Percentiles rank a stretch among this genome's conserved stretches.
Evolutionary conservation across 768 basidiomycete species (phyloP).

Genomic region (Sarcodon sp.): DNA sequence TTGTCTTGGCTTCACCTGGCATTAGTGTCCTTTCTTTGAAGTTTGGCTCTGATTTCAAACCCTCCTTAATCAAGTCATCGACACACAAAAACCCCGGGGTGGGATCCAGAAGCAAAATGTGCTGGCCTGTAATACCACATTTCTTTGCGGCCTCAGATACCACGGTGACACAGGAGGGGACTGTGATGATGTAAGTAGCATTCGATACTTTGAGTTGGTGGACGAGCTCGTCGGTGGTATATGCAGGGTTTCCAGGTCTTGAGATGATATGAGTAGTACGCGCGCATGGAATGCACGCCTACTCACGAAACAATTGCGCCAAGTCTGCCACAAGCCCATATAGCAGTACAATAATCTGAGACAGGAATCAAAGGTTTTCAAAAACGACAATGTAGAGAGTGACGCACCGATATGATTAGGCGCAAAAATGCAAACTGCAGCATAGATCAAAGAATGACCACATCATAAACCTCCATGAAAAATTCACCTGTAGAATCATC

Average conservation of each 20-base stretch:
- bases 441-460: not conserved
- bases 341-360: conserved; percentile 12
- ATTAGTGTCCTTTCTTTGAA: conserved; percentile 39
- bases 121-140: conserved; percentile 10
- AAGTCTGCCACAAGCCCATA: conserved; percentile 35
- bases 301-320: conserved; percentile 47
- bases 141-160: conserved; percentile 12
- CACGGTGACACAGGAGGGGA: conserved; percentile 11
- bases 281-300: not conserved
- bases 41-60: conserved; percentile 21
- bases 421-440: conserved; percentile 50
- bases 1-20: conserved; percentile 53
- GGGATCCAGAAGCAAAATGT: conserved; percentile 12
- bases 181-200: conserved; percentile 12
- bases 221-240: conserved; percentile 17
- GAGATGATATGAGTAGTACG: not conserved
- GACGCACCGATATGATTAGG: conserved; percentile 44
- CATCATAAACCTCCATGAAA: conserved; percentile 28
- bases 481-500: conserved; percentile 24
- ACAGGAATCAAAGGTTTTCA: not conserved
- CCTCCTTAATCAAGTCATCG: conserved; percentile 35
- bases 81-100: conserved; percentile 16
- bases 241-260: conserved; percentile 18
- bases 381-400: not conserved
- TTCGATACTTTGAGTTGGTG: conserved; percentile 16